Percentiles rank a stretch among this genome's conserved stretches.
These are phyloP conservation scores for Cercophora sp. DNA, from an alignment of 495 filamentous ascomycete species.

Conservation along the genomic window DNA sequence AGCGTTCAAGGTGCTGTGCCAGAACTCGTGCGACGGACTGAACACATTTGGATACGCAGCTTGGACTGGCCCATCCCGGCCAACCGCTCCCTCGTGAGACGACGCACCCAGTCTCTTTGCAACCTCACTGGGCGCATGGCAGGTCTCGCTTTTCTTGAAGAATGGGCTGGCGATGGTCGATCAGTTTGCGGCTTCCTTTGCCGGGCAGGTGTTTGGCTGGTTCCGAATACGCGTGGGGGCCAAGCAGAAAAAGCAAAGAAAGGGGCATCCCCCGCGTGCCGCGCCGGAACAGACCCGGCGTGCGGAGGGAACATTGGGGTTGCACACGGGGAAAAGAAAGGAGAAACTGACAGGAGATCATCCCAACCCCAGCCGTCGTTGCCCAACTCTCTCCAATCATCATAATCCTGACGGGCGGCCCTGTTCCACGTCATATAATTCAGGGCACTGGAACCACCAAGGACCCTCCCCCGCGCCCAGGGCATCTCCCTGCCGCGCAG, in stretches of 20 bases:
- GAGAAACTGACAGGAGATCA: conserved; percentile 35
- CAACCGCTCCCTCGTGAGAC: conserved; percentile 32
- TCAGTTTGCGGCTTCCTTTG: neutral
- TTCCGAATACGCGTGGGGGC: too few relatives aligned
- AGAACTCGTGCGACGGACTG: conserved; percentile 41
- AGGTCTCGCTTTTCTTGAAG: conserved; percentile 48
- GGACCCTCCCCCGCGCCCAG: conserved; percentile 46
- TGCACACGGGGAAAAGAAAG: neutral
- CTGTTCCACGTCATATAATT: conserved; percentile 56
- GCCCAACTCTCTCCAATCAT: conserved; percentile 55
- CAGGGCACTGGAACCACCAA: conserved; percentile 42
- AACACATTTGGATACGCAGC: conserved; percentile 42
- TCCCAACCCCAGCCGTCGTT: conserved; percentile 58
- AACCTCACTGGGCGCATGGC: conserved; percentile 36
- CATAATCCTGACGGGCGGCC: conserved; percentile 51
- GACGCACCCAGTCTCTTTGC: conserved; percentile 27
- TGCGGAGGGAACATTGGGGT: too few relatives aligned
- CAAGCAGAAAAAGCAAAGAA: too few relatives aligned
- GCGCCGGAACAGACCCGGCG: too few relatives aligned
- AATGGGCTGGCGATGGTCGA: conserved; percentile 30
- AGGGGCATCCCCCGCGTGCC: too few relatives aligned
- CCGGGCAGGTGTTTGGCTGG: too few relatives aligned
- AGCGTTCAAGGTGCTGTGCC: conserved; percentile 43
- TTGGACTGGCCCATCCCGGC: conserved; percentile 40
- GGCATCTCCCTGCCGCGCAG: conserved; percentile 31